Base-by-base conservation (phyloP, 2,329 filamentous ascomycete species). In the Neofusicoccum laricinum region DNA sequence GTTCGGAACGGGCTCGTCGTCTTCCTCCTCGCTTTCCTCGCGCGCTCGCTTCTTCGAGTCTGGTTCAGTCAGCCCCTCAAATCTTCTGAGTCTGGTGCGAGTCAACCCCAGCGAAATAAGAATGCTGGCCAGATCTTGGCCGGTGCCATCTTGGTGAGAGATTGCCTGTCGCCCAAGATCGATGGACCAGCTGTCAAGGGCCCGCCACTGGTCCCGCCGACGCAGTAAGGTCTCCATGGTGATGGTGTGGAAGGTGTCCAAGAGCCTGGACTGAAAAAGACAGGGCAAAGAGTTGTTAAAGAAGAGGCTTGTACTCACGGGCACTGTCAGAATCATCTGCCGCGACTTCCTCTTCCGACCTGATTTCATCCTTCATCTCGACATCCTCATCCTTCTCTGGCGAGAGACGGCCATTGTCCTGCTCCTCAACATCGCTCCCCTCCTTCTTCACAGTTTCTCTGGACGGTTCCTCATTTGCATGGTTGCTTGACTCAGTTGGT, bases 1-100 rank as follows among this genome's bases (percentile, higher is more conserved):
- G 64, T 77, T 77, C 17, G 71, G 69, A 2, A 75, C 74, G 15
- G 75, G 75, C 53, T 73, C 76, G 15, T 77, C 75, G 36, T 77
- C 75, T 14, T 64, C 63, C 12, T 64, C 63, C 7, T 59, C 55
- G 32, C 50, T 57, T 41, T 64, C 61, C 15, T 55, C 48, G 12
- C 50, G 61, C 4, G 50, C 43, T 40, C 61, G 50, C 21, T 64
- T 64, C 49, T 64, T 64, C 11, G 61, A 63, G 34, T 63, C 55
- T 59, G n/a, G 7, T 10, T 7, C 3, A 4, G 30, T 59, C 30
- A 59, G 55, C 21, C 7, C 1, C 36, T 4, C n/a, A 7, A 15
- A 8, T 8, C 14, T 4, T 2, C 3, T 6, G 11, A 17, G 2
- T 21, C 12, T n/a, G 8, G 36, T 6, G 10, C 30, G 4, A 11